A percentile compares a stretch with the other conserved stretches of the same genome.
Conservation (phyloP, 306 rosid species). For the Fragaria iinumae region DNA sequence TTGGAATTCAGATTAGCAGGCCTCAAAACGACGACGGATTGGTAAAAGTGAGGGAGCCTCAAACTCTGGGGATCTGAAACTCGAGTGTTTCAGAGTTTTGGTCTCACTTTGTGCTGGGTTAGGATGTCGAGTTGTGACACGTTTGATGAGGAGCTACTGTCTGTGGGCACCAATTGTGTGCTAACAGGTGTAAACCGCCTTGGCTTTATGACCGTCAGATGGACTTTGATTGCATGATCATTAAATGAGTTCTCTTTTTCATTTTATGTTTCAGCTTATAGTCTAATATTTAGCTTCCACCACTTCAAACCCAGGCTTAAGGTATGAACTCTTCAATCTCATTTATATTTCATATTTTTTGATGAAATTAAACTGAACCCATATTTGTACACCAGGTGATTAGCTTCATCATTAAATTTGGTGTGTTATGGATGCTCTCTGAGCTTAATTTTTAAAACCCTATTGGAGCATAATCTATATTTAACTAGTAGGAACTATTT, state of each 20-base stretch:
- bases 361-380: background rate
- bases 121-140: constrained; percentile 7
- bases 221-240: background rate
- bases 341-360: background rate
- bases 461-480: background rate
- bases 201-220: background rate
- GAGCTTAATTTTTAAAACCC: background rate
- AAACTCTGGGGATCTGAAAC: constrained; percentile 12
- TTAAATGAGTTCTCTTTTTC: background rate
- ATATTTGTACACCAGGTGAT: background rate
- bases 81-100: background rate
- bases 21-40: constrained; percentile 1
- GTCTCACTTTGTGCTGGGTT: background rate
- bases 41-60: background rate
- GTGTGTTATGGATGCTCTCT: background rate
- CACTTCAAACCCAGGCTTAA: background rate
- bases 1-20: background rate
- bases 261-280: background rate
- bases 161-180: background rate
- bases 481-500: background rate
- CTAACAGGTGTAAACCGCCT: background rate
- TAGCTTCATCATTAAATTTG: background rate
- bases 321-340: background rate
- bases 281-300: background rate
- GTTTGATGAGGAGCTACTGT: background rate